phyloP scores from a whole-genome alignment of 768 basidiomycete genomes.

The Tulasnella sp. region DNA sequence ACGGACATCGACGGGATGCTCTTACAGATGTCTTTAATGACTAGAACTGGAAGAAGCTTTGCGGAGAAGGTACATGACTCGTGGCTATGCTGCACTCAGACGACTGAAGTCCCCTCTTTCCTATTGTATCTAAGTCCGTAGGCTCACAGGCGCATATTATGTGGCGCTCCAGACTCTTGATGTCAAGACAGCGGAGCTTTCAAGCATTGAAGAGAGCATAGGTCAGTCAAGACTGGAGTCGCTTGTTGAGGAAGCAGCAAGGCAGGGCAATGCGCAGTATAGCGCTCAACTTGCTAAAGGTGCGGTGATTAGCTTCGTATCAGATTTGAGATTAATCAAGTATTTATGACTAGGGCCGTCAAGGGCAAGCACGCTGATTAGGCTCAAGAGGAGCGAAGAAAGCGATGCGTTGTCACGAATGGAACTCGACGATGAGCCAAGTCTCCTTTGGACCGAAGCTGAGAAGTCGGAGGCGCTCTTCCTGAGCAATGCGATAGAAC shows the following conservation, averaged over 20 bases:
- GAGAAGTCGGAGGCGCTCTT: neutral
- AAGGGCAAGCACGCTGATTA: neutral
- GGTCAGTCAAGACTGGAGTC: neutral
- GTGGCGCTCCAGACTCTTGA: neutral
- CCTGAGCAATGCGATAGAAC: neutral
- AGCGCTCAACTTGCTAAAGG: neutral
- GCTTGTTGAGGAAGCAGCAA: neutral
- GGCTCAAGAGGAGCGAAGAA: neutral
- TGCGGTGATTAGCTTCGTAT: neutral
- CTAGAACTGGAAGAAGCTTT: neutral
- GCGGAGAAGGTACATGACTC: neutral
- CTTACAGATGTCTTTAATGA: neutral
- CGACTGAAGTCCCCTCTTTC: neutral
- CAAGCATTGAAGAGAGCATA: neutral
- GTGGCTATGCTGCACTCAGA: too few relatives aligned
- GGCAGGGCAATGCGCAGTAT: neutral
- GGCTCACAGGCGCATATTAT: neutral
- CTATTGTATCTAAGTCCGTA: neutral
- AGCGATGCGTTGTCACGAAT: neutral
- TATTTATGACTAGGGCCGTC: neutral
- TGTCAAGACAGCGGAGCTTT: neutral
- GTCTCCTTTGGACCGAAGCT: neutral
- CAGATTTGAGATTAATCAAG: neutral
- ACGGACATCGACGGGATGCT: neutral
- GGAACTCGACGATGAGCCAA: too few relatives aligned